These are phyloP conservation scores for Alternaria sp. DNA, from an alignment of 2,329 filamentous ascomycete species.

Conservation along the genomic window DNA sequence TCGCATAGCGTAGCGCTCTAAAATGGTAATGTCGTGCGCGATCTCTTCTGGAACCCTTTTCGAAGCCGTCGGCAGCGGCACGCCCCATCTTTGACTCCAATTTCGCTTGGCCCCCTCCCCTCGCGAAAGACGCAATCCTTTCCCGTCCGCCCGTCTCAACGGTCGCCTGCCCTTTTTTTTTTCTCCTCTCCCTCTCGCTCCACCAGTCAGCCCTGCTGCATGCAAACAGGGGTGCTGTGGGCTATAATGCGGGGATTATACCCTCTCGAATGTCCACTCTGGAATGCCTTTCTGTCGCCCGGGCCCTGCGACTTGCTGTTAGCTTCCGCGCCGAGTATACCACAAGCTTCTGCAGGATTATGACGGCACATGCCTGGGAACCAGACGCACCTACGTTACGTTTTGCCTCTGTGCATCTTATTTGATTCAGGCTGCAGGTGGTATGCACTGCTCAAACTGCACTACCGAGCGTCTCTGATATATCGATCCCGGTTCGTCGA, in stretches of 20 bases:
- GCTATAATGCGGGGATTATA: slow-evolving; percentile 48
- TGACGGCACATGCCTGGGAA: slow-evolving; percentile 18
- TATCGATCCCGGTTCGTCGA: slow-evolving; percentile 24
- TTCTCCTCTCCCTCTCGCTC: slow-evolving; percentile 11
- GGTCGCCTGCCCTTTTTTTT: slow-evolving; percentile 24
- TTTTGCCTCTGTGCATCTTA: slow-evolving; percentile 15
- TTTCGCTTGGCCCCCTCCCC: slow-evolving; percentile 24
- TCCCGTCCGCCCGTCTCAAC: slow-evolving; percentile 39
- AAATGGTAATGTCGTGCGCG: slow-evolving; percentile 8
- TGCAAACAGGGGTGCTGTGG: slow-evolving; percentile 23
- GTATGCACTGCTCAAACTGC: slow-evolving; percentile 19
- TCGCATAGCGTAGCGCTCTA: background rate
- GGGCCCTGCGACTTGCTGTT: slow-evolving; percentile 22
- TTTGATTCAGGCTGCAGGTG: slow-evolving; percentile 32
- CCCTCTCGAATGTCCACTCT: slow-evolving; percentile 21
- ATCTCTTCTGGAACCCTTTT: slow-evolving; percentile 25
- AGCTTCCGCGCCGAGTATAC: slow-evolving; percentile 17
- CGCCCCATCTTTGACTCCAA: slow-evolving; percentile 17
- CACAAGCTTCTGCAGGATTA: slow-evolving; percentile 17
- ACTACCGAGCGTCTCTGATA: slow-evolving; percentile 26
- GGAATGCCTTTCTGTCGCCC: slow-evolving; percentile 31
- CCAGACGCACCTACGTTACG: slow-evolving; percentile 12
- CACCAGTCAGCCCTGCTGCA: slow-evolving; percentile 22
- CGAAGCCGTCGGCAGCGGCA: slow-evolving; percentile 20
- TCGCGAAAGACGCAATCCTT: slow-evolving; percentile 21